Percentiles rank a stretch among this genome's conserved stretches.
These are phyloP conservation scores for Coemansia sp. DNA, from an alignment of 192 early-diverging fungal species.

Conservation along the genomic window DNA sequence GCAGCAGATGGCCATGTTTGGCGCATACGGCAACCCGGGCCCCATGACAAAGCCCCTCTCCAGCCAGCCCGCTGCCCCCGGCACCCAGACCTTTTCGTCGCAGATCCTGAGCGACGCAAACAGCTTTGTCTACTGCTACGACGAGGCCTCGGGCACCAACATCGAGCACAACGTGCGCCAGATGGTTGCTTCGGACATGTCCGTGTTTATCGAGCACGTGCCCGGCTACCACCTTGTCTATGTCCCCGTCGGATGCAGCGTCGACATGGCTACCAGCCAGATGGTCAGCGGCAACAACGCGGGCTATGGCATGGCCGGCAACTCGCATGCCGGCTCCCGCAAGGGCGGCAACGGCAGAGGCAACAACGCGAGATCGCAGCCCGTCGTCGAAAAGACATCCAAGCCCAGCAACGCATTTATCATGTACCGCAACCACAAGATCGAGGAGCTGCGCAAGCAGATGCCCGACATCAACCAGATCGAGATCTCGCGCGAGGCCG, in stretches of 20 bases:
- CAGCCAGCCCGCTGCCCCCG: constrained; percentile 10
- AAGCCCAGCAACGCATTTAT: constrained; percentile 51
- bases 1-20: constrained; percentile 23
- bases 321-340: neutral
- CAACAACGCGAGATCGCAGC: neutral
- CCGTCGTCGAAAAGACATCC: constrained; percentile 6
- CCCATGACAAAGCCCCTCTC: neutral
- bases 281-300: neutral
- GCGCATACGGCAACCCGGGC: constrained; percentile 14
- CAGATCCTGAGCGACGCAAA: constrained; percentile 27
- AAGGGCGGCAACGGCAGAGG: neutral
- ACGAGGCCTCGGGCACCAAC: constrained; percentile 9
- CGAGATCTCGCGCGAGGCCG: constrained; percentile 48
- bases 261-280: constrained; percentile 11
- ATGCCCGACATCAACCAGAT: constrained; percentile 50
- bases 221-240: constrained; percentile 30
- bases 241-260: constrained; percentile 11
- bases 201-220: constrained; percentile 35
- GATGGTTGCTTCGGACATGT: constrained; percentile 20
- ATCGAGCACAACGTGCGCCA: constrained; percentile 26
- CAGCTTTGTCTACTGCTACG: constrained; percentile 31
- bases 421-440: constrained; percentile 52
- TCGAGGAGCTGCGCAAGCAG: constrained; percentile 33
- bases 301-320: neutral
- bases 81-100: constrained; percentile 12